Base-by-base conservation (phyloP, 495 filamentous ascomycete species). In the Penicillium alfredii region DNA sequence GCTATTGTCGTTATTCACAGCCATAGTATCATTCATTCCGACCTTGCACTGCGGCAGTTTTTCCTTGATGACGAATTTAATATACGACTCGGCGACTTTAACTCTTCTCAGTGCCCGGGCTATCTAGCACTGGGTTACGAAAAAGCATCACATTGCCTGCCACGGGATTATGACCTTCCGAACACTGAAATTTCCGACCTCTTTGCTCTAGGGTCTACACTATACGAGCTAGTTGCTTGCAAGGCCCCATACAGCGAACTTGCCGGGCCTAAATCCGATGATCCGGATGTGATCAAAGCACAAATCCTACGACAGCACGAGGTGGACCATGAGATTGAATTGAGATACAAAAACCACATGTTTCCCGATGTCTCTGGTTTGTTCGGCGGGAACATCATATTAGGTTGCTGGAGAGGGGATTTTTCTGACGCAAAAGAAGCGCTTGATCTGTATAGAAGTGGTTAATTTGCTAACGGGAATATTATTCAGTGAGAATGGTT, bases 1-100 rank as follows among this genome's bases (percentile, higher is more conserved):
- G 50, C 41, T 11, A 17, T 53, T 15, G 40, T 31, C 15, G 23
- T 33, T n/a, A 49, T 41, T 14, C 40, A 48, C 19, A 33, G 25
- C 19, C 12, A 29, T 35, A 23, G 29, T 8, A 18, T 53, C 8
- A 46, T 45, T 24, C 38, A 48, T 40, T 45, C 44, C 6, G 45
- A 46, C 24, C 23, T 44, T 1, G 38, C 44, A 28, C 30, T 47
- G n/a, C n/a, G n/a, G n/a, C n/a, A n/a, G n/a, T n/a, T n/a, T n/a
- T n/a, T n/a, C n/a, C n/a, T n/a, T n/a, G n/a, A n/a, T n/a, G n/a
- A n/a, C n/a, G n/a, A n/a, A n/a, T n/a, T n/a, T n/a, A n/a, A n/a
- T n/a, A n/a, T n/a, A n/a, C n/a, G n/a, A n/a, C n/a, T n/a, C n/a
- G n/a, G n/a, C n/a, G n/a, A n/a, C n/a, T n/a, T n/a, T n/a, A n/a